Base-by-base conservation (phyloP, 2,329 filamentous ascomycete genomes). In the Bipolaris sorokiniana region DNA sequence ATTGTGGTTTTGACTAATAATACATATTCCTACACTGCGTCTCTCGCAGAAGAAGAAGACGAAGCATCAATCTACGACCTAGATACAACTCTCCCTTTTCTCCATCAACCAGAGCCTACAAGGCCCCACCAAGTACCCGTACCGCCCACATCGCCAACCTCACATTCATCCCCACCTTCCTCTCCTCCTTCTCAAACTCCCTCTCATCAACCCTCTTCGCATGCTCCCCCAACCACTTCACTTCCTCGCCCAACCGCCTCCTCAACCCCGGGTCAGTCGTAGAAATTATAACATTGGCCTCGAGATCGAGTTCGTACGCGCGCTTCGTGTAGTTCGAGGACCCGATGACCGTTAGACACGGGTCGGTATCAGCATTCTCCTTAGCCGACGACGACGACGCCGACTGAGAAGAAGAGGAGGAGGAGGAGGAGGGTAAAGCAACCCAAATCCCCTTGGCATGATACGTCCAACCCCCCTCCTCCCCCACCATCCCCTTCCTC, bases 391-490 rank as follows among this genome's bases (percentile, higher is more conserved):
- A 2, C 23, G 22, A 13, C 13, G 6, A 13, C 26, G 45, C 7
- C 28, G 38, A 45, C 11, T 89, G 86, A 52, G 94, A 81, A 0
- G 90, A 91, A 23, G 34, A 6, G 1, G 33, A 36, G 1, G 11
- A 5, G 5, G 33, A 37, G 1, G 34, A 37, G 1, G 15, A 3
- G 10, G 42, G 42, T n/a, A 45, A 9, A 16, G 42, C 5, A 2
- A 97, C 83, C 94, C 94, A 98, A 2, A 98, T 82, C 0, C 95
- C 95, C 77, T 99, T 99, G 46, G 95, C 95, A 70, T 99, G 95
- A 76, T 99, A 99, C 0, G 94, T 97, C 95, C 96, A 99, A 0
- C 92, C 94, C 1, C 82, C 91, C 0, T 90, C 87, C 67, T 92
- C 84, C 16, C 90, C 90, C 2, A 96, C 90, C 0, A 87, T 90